Evolutionary conservation across 106 monocot species (phyloP).

Genomic region (Apostasia ramifera): DNA sequence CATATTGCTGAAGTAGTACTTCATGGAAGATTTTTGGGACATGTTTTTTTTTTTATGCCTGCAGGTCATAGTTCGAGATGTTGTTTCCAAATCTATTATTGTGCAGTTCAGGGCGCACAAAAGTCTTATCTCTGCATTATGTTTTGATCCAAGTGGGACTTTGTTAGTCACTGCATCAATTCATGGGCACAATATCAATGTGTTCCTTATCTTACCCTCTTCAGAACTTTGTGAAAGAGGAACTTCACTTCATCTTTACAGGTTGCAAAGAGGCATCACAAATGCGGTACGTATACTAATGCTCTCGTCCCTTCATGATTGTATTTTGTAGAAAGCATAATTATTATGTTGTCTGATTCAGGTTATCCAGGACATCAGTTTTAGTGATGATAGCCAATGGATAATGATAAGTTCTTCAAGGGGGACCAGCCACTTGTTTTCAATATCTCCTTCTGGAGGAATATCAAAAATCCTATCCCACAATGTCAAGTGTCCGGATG

Average conservation of each 20-base stretch:
- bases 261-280: slow-evolving; percentile 91
- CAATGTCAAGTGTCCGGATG: slow-evolving; percentile 15
- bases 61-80: slow-evolving; percentile 92
- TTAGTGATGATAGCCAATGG: slow-evolving; percentile 89
- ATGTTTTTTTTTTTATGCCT: slow-evolving; percentile 4
- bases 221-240: slow-evolving; percentile 35
- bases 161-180: slow-evolving; percentile 85
- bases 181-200: slow-evolving; percentile 85
- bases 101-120: slow-evolving; percentile 87
- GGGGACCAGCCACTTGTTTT: slow-evolving; percentile 88
- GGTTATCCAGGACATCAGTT: slow-evolving; percentile 95
- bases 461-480: slow-evolving; percentile 12
- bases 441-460: slow-evolving; percentile 51
- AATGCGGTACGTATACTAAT: slow-evolving; percentile 56
- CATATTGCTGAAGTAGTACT: too few species aligned
- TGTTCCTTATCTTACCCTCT: slow-evolving; percentile 68
- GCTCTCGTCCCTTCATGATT: neutral
- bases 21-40: too few species aligned
- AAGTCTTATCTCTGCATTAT: slow-evolving; percentile 91
- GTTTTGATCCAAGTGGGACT: slow-evolving; percentile 92
- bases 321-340: neutral
- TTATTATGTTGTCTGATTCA: slow-evolving; percentile 16
- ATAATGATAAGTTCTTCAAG: slow-evolving; percentile 95
- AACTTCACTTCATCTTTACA: slow-evolving; percentile 71
- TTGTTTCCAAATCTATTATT: slow-evolving; percentile 68